Evolutionary conservation across 2,329 filamentous ascomycete species (phyloP).

Genomic region (Biscogniauxia sp.): DNA sequence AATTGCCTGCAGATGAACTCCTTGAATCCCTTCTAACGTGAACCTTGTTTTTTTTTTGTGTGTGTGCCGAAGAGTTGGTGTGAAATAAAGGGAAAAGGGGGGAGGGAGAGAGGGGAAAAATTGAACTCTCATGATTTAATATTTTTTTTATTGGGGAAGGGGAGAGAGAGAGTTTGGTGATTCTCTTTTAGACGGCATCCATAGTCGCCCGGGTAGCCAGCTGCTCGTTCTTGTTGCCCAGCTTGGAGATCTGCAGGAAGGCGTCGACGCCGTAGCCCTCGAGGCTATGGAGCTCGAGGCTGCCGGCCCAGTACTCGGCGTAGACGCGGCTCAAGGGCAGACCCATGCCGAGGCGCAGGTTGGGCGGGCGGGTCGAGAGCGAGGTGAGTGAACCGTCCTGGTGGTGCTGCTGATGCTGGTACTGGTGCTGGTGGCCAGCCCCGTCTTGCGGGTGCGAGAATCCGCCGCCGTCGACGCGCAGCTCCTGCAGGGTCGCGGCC

Average conservation of each 20-base stretch:
- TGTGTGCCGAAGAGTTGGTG: too few species aligned
- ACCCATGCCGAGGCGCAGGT: constrained; percentile 87
- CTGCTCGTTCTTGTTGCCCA: constrained; percentile 98
- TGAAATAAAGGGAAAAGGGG: too few species aligned
- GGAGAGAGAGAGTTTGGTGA: too few species aligned
- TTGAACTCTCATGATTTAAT: too few species aligned
- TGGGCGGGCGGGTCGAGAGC: constrained; percentile 78
- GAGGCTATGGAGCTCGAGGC: constrained; percentile 82
- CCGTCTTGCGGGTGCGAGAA: constrained; percentile 24
- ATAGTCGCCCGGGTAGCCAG: constrained; percentile 74
- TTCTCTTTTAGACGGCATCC: constrained; percentile 61
- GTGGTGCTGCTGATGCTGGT: not conserved
- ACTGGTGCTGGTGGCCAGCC: not conserved
- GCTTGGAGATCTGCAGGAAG: constrained; percentile 91
- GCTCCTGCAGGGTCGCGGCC: constrained; percentile 89
- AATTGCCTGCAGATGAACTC: too few species aligned
- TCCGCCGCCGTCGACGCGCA: constrained; percentile 48
- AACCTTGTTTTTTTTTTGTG: too few species aligned
- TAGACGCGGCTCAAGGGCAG: constrained; percentile 92
- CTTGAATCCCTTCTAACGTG: too few species aligned
- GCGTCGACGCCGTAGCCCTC: constrained; percentile 96
- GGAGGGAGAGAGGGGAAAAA: too few species aligned
- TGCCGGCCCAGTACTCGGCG: constrained; percentile 97
- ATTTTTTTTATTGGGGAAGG: too few species aligned
- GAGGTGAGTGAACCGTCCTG: constrained; percentile 70